A percentile compares a stretch with the other conserved stretches of the same genome.
phyloP scores from a whole-genome alignment of 345 rosid species.

The Moricandia moricandioides region DNA sequence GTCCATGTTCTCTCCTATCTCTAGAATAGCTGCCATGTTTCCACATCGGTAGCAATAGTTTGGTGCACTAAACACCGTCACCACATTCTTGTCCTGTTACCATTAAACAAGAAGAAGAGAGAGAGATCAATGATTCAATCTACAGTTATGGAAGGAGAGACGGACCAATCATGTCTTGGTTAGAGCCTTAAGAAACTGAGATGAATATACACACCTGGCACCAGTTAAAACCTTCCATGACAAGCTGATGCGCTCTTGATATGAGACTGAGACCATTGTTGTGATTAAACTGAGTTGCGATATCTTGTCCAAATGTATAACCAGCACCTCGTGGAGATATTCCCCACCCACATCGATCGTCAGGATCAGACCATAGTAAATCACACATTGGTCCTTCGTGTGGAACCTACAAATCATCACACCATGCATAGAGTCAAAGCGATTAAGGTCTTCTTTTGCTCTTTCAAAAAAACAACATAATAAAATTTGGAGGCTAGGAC shows the following conservation, averaged over 20 bases:
- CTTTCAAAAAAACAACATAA: background rate
- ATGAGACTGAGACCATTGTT: conserved; percentile 73
- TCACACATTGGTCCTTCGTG: conserved; percentile 90
- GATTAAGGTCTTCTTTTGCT: background rate
- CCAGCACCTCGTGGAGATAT: conserved; percentile 47
- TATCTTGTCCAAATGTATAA: conserved; percentile 56
- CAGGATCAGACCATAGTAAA: conserved; percentile 69
- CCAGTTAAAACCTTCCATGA: conserved; percentile 92
- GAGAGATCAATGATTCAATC: background rate
- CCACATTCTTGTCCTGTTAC: conserved; percentile 68
- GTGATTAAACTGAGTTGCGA: conserved; percentile 71
- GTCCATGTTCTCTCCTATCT: conserved; percentile 83
- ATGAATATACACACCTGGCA: conserved; percentile 52
- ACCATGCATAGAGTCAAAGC: conserved; percentile 15
- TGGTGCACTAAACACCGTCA: conserved; percentile 82
- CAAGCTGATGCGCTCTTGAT: conserved; percentile 87
- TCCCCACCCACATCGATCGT: conserved; percentile 46
- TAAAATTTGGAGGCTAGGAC: background rate
- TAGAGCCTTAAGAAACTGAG: background rate
- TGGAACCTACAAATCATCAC: conserved; percentile 57
- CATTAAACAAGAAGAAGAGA: background rate
- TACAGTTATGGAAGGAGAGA: no score
- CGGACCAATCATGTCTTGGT: no score
- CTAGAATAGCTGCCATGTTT: conserved; percentile 86
- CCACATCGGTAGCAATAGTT: conserved; percentile 82